phyloP scores from a whole-genome alignment of 1,284 basidiomycete genomes.

The Ustilago lituana region DNA sequence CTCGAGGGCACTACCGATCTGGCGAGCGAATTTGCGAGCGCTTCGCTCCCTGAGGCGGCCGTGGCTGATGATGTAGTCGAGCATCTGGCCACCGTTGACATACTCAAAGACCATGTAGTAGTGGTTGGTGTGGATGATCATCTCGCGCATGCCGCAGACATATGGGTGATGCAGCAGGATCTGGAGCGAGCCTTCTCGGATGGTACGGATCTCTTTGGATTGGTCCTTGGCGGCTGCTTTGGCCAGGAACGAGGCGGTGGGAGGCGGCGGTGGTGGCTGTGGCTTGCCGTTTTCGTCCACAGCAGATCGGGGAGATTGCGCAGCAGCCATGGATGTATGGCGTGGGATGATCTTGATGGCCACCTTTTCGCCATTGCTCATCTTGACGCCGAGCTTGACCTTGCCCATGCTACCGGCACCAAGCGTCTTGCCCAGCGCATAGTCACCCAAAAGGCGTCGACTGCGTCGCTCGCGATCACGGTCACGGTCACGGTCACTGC shows the following conservation, averaged over 20 bases:
- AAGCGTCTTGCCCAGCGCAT: constrained; percentile 94
- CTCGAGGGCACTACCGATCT: constrained; percentile 93
- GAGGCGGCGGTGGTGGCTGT: constrained; percentile 31
- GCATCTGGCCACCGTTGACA: constrained; percentile 98
- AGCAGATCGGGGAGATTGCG: constrained; percentile 60
- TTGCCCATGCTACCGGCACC: constrained; percentile 99
- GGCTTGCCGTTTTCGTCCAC: constrained; percentile 69
- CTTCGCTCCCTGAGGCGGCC: constrained; percentile 93
- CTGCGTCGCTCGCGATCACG: constrained; percentile 50
- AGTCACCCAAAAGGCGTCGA: constrained; percentile 78
- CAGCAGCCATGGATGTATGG: constrained; percentile 72
- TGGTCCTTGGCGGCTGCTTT: constrained; percentile 77
- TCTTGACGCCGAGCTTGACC: constrained; percentile 94
- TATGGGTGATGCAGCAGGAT: constrained; percentile 97
- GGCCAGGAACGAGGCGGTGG: constrained; percentile 55
- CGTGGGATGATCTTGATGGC: constrained; percentile 98
- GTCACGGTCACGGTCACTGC: constrained; percentile 36
- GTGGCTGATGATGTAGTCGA: constrained; percentile 99
- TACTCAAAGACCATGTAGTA: constrained; percentile 99
- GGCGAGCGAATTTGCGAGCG: constrained; percentile 93
- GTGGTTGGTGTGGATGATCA: constrained; percentile 74
- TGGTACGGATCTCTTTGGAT: constrained; percentile 93
- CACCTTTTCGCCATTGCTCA: constrained; percentile 90
- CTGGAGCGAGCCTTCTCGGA: constrained; percentile 91
- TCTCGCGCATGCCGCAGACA: constrained; percentile 98